Conservation (phyloP, 2,329 filamentous ascomycete species). For the Alternaria brassicae region DNA sequence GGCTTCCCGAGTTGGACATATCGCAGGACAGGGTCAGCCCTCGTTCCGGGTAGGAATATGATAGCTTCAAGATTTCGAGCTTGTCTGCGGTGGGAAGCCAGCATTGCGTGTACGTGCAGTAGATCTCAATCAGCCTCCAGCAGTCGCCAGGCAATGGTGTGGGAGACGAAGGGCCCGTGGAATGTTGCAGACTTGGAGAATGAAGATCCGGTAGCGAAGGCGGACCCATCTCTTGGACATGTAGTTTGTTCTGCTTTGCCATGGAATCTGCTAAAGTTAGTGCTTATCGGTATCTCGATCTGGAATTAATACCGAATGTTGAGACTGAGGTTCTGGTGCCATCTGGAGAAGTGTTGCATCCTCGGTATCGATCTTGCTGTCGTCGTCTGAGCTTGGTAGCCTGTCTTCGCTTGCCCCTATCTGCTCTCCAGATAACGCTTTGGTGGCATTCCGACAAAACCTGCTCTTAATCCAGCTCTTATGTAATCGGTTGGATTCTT, state of each 20-base stretch:
- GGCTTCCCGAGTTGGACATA: conserved; percentile 42
- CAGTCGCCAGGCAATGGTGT: conserved; percentile 62
- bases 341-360: conserved; percentile 16
- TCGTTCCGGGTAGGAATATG: conserved; percentile 60
- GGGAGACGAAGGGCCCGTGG: background rate
- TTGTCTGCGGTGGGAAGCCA: conserved; percentile 79
- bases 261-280: conserved; percentile 9
- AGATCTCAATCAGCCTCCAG: conserved; percentile 60
- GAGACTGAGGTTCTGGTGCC: conserved; percentile 6
- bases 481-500: conserved; percentile 64
- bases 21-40: conserved; percentile 44
- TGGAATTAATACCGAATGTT: conserved; percentile 13
- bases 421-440: conserved; percentile 60
- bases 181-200: conserved; percentile 26
- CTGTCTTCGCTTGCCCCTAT: conserved; percentile 15
- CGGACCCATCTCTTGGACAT: background rate
- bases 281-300: background rate
- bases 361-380: conserved; percentile 31
- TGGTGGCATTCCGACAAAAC: conserved; percentile 68
- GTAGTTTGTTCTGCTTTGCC: conserved; percentile 1
- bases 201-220: background rate
- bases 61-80: conserved; percentile 64
- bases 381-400: conserved; percentile 30
- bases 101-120: conserved; percentile 76
- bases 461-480: conserved; percentile 68